These are phyloP conservation scores for Mycosphaerella sp. DNA, from an alignment of 2,329 filamentous ascomycete genomes.

Conservation along the genomic window DNA sequence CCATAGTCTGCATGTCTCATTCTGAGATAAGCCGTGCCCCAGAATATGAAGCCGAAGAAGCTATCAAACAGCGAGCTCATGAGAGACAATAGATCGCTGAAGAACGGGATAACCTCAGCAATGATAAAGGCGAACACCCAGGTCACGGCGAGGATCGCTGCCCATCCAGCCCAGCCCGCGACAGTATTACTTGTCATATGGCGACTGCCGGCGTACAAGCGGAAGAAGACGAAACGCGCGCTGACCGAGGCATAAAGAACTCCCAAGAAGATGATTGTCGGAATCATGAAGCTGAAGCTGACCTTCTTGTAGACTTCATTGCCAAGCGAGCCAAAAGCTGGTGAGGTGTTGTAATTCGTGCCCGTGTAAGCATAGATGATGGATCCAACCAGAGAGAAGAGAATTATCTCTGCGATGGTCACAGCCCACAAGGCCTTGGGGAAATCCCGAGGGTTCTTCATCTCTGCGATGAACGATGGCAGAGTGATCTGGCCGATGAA, in stretches of 20 bases:
- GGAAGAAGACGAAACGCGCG: conserved; percentile 86
- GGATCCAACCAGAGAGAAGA: conserved; percentile 75
- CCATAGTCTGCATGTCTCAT: conserved; percentile 63
- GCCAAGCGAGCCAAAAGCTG: conserved; percentile 78
- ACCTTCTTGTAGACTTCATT: conserved; percentile 74
- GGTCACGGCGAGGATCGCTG: conserved; percentile 61
- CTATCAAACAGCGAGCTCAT: conserved; percentile 90
- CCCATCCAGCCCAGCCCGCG: conserved; percentile 74
- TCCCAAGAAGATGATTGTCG: conserved; percentile 85
- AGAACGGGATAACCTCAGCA: conserved; percentile 89
- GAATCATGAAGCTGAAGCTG: conserved; percentile 91
- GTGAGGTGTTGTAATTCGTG: conserved; percentile 79
- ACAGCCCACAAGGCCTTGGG: conserved; percentile 89
- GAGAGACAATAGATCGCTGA: conserved; percentile 65
- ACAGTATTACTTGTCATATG: conserved; percentile 78
- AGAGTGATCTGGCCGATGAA: conserved; percentile 95
- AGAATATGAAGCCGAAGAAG: conserved; percentile 95
- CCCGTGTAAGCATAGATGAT: conserved; percentile 84
- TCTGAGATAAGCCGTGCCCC: conserved; percentile 72
- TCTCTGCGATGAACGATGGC: conserved; percentile 91
- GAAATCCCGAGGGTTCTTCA: conserved; percentile 75
- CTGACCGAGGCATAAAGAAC: conserved; percentile 87
- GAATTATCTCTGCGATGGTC: conserved; percentile 77
- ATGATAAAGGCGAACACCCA: conserved; percentile 93
- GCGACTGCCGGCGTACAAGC: conserved; percentile 68